A percentile compares a stretch with the other conserved stretches of the same genome.
These are phyloP conservation scores for Fistulifera solaris DNA, from an alignment of 108 stramenopile species.

Conservation along the genomic window DNA sequence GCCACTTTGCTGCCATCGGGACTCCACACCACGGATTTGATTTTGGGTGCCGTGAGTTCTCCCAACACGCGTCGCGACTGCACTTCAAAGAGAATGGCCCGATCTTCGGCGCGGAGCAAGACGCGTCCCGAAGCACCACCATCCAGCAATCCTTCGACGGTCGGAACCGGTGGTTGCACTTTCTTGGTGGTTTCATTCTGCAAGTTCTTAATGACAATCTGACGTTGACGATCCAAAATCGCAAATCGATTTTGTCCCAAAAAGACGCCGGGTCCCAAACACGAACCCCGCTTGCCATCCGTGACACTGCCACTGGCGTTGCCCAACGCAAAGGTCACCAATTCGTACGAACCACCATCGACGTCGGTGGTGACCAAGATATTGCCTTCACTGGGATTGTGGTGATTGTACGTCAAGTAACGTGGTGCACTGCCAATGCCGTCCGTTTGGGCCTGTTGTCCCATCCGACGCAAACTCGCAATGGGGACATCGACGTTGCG, in stretches of 20 bases:
- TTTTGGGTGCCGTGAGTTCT: constrained; percentile 91
- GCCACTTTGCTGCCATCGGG: constrained; percentile 91
- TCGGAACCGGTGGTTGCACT: constrained; percentile 84
- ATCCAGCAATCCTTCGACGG: constrained; percentile 85
- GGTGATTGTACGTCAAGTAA: constrained; percentile 86
- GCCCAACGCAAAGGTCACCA: constrained; percentile 80
- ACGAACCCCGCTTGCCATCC: constrained; percentile 88
- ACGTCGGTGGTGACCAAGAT: constrained; percentile 81
- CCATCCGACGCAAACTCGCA: constrained; percentile 83
- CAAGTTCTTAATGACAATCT: constrained; percentile 93
- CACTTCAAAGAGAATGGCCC: constrained; percentile 94
- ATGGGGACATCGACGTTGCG: constrained; percentile 82
- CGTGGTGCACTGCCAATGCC: constrained; percentile 90
- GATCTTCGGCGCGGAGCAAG: constrained; percentile 88
- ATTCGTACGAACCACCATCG: constrained; percentile 95
- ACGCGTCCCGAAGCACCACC: constrained; percentile 93
- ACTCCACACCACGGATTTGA: constrained; percentile 93
- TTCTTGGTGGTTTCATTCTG: constrained; percentile 93
- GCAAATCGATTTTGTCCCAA: constrained; percentile 94
- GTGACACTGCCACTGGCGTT: constrained; percentile 72
- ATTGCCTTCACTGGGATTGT: constrained; percentile 91
- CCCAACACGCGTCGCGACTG: constrained; percentile 92
- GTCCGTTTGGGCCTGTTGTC: constrained; percentile 86
- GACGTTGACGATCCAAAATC: constrained; percentile 88
- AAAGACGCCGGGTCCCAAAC: constrained; percentile 89